Conservation (phyloP, 805 yeast genomes). For the Sungouiella blattae region DNA sequence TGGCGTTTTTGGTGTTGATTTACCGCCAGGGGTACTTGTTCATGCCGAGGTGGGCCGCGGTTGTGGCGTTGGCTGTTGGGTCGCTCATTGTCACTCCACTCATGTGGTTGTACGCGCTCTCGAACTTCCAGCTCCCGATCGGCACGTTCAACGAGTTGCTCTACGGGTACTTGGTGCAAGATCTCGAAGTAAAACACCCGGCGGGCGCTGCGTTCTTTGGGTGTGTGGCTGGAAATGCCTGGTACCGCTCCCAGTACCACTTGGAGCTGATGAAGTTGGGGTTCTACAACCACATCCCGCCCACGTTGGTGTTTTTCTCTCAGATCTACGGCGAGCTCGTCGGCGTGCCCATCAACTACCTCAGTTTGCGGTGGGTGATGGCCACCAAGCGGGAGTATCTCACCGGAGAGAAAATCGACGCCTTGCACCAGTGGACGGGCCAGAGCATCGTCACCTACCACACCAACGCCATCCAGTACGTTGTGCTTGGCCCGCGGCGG, state of each 20-base stretch:
- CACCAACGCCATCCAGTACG: conserved; percentile 50
- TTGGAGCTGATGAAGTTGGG: conserved; percentile 44
- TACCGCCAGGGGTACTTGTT: conserved; percentile 22
- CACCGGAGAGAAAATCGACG: conserved; percentile 34
- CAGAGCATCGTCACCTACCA: conserved; percentile 39
- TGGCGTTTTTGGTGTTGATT: conserved; percentile 6
- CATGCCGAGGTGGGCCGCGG: conserved; percentile 43
- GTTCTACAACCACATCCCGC: conserved; percentile 52
- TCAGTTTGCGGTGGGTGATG: conserved; percentile 47
- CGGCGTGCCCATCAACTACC: conserved; percentile 52
- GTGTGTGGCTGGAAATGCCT: conserved; percentile 51
- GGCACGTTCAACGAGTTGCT: conserved; percentile 50
- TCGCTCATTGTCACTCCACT: conserved; percentile 46
- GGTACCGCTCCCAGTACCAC: conserved; percentile 48
- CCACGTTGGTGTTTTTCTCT: conserved; percentile 46
- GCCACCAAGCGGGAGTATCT: conserved; percentile 35
- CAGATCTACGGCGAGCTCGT: conserved; percentile 51
- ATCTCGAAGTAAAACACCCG: conserved; percentile 33
- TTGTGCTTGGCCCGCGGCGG: conserved; percentile 46
- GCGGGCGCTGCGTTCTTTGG: conserved; percentile 49
- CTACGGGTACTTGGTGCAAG: conserved; percentile 45
- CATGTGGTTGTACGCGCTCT: conserved; percentile 47
- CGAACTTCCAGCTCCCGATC: conserved; percentile 50
- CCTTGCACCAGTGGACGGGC: conserved; percentile 52
- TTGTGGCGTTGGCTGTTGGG: conserved; percentile 44